phyloP scores from a whole-genome alignment of 208 protist species.

The Lotmaria passim region DNA sequence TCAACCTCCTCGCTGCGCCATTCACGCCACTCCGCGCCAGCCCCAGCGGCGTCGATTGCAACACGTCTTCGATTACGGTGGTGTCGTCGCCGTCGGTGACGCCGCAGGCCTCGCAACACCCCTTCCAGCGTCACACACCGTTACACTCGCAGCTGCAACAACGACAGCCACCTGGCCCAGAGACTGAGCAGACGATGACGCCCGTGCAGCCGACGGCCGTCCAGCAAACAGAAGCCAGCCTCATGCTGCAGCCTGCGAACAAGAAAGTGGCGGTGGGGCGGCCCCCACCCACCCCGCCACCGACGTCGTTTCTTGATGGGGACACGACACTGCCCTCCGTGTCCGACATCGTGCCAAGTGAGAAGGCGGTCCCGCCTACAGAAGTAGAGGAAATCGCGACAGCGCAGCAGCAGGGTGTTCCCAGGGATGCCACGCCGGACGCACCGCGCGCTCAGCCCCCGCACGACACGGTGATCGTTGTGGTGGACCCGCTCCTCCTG shows the following conservation, averaged over 20 bases:
- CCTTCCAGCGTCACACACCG: neutral
- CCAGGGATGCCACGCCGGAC: conserved; percentile 23
- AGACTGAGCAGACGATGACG: neutral
- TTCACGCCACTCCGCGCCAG: conserved; percentile 3
- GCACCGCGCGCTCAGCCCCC: neutral
- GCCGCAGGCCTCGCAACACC: conserved; percentile 4
- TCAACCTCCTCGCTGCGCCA: conserved; percentile 3
- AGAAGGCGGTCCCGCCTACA: neutral
- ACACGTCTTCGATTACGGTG: conserved; percentile 13
- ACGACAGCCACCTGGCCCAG: neutral
- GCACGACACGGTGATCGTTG: neutral
- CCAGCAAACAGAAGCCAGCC: neutral
- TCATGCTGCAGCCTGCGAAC: neutral
- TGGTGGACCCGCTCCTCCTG: neutral
- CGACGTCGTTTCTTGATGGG: neutral
- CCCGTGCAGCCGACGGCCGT: neutral
- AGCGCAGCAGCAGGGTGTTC: neutral
- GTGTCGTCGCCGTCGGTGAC: conserved; percentile 25
- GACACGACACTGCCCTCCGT: conserved; percentile 3
- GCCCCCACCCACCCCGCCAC: neutral
- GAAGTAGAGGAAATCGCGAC: neutral
- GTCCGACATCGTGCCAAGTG: conserved; percentile 5
- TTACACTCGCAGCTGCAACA: conserved; percentile 7
- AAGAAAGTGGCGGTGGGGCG: neutral
- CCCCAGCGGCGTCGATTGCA: neutral